Conservation (phyloP, 2,329 filamentous ascomycete species). For the Aureobasidium subglaciale region DNA sequence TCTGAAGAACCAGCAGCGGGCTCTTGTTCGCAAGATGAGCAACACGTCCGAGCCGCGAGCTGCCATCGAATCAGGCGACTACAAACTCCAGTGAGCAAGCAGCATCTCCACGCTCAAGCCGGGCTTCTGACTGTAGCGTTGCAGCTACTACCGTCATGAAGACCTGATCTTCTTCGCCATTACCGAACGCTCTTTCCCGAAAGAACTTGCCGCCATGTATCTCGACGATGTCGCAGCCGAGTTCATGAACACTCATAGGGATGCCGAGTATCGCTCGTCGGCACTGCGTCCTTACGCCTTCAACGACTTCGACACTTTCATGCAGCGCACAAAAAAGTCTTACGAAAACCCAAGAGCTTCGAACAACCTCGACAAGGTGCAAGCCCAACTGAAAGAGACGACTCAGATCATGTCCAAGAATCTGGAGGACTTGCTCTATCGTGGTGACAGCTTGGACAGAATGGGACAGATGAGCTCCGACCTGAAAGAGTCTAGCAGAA, state of each 20-base stretch:
- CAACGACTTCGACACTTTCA: slow-evolving; percentile 97
- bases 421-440: slow-evolving; percentile 92
- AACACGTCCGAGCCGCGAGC: slow-evolving; percentile 86
- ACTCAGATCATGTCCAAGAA: slow-evolving; percentile 99
- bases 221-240: slow-evolving; percentile 85
- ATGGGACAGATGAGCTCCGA: slow-evolving; percentile 93
- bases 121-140: slow-evolving; percentile 22
- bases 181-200: slow-evolving; percentile 87
- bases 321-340: slow-evolving; percentile 82
- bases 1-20: slow-evolving; percentile 84
- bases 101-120: too few relatives aligned
- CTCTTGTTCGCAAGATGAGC: slow-evolving; percentile 80
- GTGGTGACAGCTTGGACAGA: slow-evolving; percentile 86
- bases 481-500: slow-evolving; percentile 84
- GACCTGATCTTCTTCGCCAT: slow-evolving; percentile 89
- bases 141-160: slow-evolving; percentile 74
- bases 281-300: slow-evolving; percentile 86
- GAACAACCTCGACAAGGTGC: slow-evolving; percentile 89
- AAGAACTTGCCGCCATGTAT: slow-evolving; percentile 98
- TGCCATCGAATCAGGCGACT: slow-evolving; percentile 77
- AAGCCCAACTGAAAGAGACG: slow-evolving; percentile 94
- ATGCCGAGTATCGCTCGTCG: slow-evolving; percentile 64
- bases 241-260: slow-evolving; percentile 79
- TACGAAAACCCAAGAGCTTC: slow-evolving; percentile 89
- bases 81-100: slow-evolving; percentile 78